Evolutionary conservation across 2,329 filamentous ascomycete genomes (phyloP).

Genomic region (Aspergillus oerlinghausenensis): DNA sequence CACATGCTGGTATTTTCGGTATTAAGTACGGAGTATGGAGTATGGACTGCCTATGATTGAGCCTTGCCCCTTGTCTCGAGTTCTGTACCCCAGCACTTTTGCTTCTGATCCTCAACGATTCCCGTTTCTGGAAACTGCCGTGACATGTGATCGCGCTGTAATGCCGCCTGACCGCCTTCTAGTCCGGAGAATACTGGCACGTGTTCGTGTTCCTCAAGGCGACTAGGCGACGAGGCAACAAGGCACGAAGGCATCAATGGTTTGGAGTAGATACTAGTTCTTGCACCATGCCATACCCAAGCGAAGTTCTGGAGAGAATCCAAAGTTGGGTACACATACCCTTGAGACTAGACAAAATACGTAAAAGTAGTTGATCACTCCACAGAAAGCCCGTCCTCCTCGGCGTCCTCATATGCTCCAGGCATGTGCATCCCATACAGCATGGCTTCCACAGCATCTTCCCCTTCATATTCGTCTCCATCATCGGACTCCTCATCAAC

Average conservation of each 20-base stretch:
- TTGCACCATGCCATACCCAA: too few relatives aligned
- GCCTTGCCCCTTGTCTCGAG: neutral
- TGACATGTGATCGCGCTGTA: slow-evolving; percentile 7
- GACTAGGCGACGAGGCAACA: neutral
- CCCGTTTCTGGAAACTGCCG: slow-evolving; percentile 1
- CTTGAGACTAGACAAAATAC: neutral
- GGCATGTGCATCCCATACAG: slow-evolving; percentile 12
- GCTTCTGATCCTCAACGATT: neutral
- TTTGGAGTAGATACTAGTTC: too few relatives aligned
- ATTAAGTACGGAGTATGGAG: too few relatives aligned
- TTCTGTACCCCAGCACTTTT: neutral
- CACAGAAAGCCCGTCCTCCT: slow-evolving; percentile 24
- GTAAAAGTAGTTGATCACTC: slow-evolving; percentile 15
- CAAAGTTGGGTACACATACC: neutral
- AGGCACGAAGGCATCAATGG: neutral
- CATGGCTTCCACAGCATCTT: slow-evolving; percentile 28
- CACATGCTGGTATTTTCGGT: neutral
- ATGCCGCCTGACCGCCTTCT: slow-evolving; percentile 6
- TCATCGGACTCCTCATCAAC: slow-evolving; percentile 11
- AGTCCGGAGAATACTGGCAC: neutral
- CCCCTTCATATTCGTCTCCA: slow-evolving; percentile 25
- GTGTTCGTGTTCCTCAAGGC: neutral
- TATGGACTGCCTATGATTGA: neutral
- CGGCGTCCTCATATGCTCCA: slow-evolving; percentile 17
- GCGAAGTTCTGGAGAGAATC: neutral